Percentiles rank a stretch among this genome's conserved stretches.
These are phyloP conservation scores for Lactarius evosmus DNA, from an alignment of 768 basidiomycete species.

Conservation along the genomic window DNA sequence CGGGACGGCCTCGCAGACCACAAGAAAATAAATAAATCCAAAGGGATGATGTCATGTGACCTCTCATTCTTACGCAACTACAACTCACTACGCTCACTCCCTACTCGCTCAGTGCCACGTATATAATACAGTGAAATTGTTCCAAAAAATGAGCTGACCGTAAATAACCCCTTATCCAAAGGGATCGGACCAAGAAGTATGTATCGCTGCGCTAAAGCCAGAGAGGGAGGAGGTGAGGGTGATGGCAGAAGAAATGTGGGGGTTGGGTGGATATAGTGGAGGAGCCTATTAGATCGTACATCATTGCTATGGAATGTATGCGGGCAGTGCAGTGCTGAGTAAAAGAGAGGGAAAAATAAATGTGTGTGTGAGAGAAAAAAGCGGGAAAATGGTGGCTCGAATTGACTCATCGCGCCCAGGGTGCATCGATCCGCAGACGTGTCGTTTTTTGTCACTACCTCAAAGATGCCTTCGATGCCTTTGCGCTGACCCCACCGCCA, in stretches of 20 bases:
- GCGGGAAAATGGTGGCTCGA: constrained; percentile 1
- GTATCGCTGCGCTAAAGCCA: background rate
- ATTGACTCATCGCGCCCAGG: background rate
- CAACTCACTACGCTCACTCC: background rate
- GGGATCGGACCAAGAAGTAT: constrained; percentile 12
- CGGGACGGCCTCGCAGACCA: background rate
- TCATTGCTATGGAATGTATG: constrained; percentile 16
- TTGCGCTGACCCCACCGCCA: constrained; percentile 7
- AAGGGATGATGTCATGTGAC: too few species aligned
- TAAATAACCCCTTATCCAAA: constrained; percentile 11
- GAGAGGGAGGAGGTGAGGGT: background rate
- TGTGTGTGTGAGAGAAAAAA: background rate
- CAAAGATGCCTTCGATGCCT: constrained; percentile 14
- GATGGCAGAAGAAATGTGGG: background rate
- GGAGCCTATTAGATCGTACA: constrained; percentile 21
- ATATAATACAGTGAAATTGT: constrained; percentile 17
- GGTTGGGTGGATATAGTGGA: constrained; percentile 5
- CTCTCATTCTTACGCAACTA: too few species aligned
- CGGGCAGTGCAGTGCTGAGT: constrained; percentile 1
- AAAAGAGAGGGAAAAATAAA: background rate
- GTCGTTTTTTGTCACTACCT: constrained; percentile 6
- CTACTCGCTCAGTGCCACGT: background rate
- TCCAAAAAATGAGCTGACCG: constrained; percentile 2
- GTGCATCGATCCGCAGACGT: background rate
- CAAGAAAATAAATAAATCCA: background rate